phyloP scores from a whole-genome alignment of 1,139 yeast genomes.

The Entelexis sorbosivorans region DNA sequence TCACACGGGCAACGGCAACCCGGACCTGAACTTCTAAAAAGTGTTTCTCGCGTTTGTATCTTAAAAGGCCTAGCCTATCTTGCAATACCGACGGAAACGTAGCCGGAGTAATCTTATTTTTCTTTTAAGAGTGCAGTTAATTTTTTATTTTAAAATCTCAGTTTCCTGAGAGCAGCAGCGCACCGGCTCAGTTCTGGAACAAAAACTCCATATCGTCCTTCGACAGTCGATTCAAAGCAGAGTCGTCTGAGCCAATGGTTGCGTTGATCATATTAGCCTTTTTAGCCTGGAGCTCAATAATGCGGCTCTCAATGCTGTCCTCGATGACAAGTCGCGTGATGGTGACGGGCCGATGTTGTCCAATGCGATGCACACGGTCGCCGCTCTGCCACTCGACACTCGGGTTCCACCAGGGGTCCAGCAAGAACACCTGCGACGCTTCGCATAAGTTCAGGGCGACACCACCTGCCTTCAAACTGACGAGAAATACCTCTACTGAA shows the following conservation, averaged over 20 bases:
- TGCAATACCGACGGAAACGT: too few species aligned
- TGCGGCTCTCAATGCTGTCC: slow-evolving; percentile 92
- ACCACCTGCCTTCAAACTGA: slow-evolving; percentile 95
- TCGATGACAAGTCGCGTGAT: slow-evolving; percentile 88
- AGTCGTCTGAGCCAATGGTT: slow-evolving; percentile 82
- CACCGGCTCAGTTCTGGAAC: slow-evolving; percentile 48
- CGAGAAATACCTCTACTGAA: slow-evolving; percentile 82
- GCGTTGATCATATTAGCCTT: slow-evolving; percentile 98
- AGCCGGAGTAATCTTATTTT: not conserved
- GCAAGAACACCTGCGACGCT: slow-evolving; percentile 86
- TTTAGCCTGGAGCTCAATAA: slow-evolving; percentile 89
- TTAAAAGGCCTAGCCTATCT: too few species aligned
- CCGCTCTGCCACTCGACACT: slow-evolving; percentile 97
- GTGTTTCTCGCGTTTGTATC: too few species aligned
- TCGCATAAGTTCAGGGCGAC: slow-evolving; percentile 93
- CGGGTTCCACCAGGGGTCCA: slow-evolving; percentile 99
- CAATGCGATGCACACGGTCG: slow-evolving; percentile 95
- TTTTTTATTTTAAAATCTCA: too few species aligned
- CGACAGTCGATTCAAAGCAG: slow-evolving; percentile 74
- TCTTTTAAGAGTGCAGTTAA: not conserved
- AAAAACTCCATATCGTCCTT: slow-evolving; percentile 91
- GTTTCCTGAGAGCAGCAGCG: too few species aligned
- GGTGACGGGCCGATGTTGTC: slow-evolving; percentile 89
- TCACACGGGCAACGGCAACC: not conserved
- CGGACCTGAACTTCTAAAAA: not conserved